phyloP scores from a whole-genome alignment of 768 basidiomycete species.

The Tylopilus rubrobrunneus region DNA sequence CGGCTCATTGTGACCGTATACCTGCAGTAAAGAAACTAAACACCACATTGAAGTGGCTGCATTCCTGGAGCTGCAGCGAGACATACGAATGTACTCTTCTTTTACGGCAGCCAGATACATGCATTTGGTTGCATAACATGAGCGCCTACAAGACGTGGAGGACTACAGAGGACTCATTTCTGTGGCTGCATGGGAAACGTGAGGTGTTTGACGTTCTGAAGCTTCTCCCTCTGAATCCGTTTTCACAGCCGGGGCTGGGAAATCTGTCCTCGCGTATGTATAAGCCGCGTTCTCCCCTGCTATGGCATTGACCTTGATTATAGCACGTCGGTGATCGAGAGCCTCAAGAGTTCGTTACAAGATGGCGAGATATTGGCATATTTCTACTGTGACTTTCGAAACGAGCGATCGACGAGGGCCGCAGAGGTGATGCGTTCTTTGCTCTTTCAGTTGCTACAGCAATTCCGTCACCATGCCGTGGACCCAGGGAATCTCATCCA shows the following conservation, averaged over 20 bases:
- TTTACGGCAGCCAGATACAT: slow-evolving; percentile 7
- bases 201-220: background rate
- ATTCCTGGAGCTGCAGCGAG: slow-evolving; percentile 1
- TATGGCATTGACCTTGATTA: background rate
- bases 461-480: background rate
- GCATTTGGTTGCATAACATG: slow-evolving; percentile 3
- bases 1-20: background rate
- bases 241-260: slow-evolving; percentile 13
- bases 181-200: slow-evolving; percentile 10
- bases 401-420: background rate
- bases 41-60: background rate
- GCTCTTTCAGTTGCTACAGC: slow-evolving; percentile 11
- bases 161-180: no score
- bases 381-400: slow-evolving; percentile 24
- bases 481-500: background rate
- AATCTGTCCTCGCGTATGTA: slow-evolving; percentile 15
- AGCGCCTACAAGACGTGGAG: no score
- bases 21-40: slow-evolving; percentile 1
- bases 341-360: background rate
- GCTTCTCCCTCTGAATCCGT: background rate
- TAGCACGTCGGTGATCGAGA: slow-evolving; percentile 15
- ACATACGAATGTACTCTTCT: background rate
- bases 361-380: slow-evolving; percentile 4
- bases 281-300: no score
- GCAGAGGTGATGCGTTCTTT: slow-evolving; percentile 16